Evolutionary conservation across 768 basidiomycete species (phyloP).

Genomic region (Boletales sp.): DNA sequence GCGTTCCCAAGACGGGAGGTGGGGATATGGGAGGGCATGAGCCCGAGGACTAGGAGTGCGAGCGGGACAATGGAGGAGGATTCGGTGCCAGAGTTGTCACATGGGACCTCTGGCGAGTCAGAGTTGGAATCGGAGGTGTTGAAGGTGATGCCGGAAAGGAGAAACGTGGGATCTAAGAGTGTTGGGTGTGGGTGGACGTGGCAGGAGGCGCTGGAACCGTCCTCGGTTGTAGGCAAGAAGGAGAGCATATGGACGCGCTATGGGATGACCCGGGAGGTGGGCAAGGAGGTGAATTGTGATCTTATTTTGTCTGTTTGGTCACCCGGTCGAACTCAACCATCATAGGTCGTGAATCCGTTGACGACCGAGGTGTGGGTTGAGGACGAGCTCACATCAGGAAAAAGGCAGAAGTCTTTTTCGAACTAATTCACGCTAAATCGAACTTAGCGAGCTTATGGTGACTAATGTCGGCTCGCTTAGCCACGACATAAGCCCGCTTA

Average conservation of each 20-base stretch:
- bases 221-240: background rate
- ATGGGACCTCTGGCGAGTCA: conserved; percentile 12
- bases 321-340: background rate
- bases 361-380: conserved; percentile 5
- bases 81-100: conserved; percentile 6
- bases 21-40: background rate
- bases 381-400: no score
- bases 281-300: conserved; percentile 3
- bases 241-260: background rate
- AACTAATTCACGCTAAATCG: no score
- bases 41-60: background rate
- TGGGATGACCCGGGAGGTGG: background rate
- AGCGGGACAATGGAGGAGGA: background rate
- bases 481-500: no score
- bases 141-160: background rate
- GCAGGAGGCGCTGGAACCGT: conserved; percentile 1
- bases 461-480: no score
- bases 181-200: background rate
- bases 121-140: conserved; percentile 7
- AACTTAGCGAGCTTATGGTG: no score
- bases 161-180: background rate
- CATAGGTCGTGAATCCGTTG: conserved; percentile 6
- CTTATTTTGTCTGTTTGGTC: background rate
- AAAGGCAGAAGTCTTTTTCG: no score
- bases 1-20: background rate